Conservation (phyloP, 176 grass and related monocot species). For the Zea luxurians region DNA sequence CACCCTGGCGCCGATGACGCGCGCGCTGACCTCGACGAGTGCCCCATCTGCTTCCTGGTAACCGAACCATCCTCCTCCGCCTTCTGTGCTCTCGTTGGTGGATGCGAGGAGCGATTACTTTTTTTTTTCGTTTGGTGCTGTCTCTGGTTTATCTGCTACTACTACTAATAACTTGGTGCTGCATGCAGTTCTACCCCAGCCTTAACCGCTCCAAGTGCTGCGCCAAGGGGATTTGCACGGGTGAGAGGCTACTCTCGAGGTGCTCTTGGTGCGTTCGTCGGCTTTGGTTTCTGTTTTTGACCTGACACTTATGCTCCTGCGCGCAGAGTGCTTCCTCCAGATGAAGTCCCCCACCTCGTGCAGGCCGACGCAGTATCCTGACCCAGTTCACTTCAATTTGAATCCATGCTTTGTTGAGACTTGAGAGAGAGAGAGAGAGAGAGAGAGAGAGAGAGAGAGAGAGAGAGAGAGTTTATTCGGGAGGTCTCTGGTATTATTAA, state of each 20-base stretch:
- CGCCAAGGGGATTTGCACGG: constrained; percentile 91
- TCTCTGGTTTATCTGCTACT: background rate
- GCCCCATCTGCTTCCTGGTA: constrained; percentile 98
- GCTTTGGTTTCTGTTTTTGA: constrained; percentile 29
- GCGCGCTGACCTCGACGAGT: constrained; percentile 73
- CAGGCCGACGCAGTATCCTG: constrained; percentile 80
- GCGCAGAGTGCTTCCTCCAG: constrained; percentile 96
- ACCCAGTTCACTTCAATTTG: constrained; percentile 6
- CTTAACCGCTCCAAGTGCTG: constrained; percentile 94
- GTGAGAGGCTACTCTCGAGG: constrained; percentile 23
- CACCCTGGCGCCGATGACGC: constrained; percentile 72
- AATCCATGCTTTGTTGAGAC: background rate
- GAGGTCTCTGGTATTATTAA: background rate
- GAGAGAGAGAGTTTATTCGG: too few species aligned
- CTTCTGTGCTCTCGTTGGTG: background rate
- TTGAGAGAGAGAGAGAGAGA: too few species aligned
- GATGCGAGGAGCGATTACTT: too few species aligned
- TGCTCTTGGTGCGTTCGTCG: background rate
- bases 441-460: too few species aligned
- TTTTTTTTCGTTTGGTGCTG: too few species aligned
- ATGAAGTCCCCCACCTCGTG: constrained; percentile 69
- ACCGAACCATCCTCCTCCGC: background rate
- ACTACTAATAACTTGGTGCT: too few species aligned
- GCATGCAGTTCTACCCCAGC: constrained; percentile 72
- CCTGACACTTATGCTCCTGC: background rate